These are phyloP conservation scores for Paulownia fortunei DNA, from an alignment of 257 asterid genomes.

Conservation along the genomic window DNA sequence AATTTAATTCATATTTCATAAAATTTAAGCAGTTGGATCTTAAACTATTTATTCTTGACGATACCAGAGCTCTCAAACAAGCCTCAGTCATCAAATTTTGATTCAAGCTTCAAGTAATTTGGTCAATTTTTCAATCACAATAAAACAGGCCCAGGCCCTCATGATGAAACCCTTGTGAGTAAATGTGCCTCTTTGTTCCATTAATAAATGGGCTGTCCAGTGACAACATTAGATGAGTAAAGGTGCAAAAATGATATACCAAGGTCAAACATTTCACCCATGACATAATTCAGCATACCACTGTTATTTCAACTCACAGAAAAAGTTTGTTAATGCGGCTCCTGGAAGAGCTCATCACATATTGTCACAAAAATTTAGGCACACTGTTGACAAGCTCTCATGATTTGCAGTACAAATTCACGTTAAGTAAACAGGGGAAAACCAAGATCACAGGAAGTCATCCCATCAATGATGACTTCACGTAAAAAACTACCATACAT, in stretches of 20 bases:
- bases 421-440: not conserved
- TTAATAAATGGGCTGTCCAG: not conserved
- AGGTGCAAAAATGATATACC: not conserved
- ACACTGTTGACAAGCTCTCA: slow-evolving; percentile 7
- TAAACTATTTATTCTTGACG: not conserved
- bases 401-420: slow-evolving; percentile 4
- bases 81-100: not conserved
- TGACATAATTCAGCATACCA: not conserved
- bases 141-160: not conserved
- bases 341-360: not conserved
- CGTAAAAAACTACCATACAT: not conserved
- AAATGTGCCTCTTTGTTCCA: not conserved
- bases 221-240: not conserved
- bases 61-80: not conserved
- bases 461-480: slow-evolving; percentile 16
- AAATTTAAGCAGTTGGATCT: not conserved
- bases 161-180: not conserved
- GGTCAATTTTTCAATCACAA: not conserved
- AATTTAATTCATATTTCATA: not conserved
- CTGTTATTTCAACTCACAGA: not conserved
- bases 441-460: slow-evolving; percentile 14
- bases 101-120: not conserved
- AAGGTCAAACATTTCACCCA: not conserved
- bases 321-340: not conserved
- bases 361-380: not conserved